These are phyloP conservation scores for Saccharomyces pastorianus DNA, from an alignment of 1,139 yeast genomes.

Conservation along the genomic window DNA sequence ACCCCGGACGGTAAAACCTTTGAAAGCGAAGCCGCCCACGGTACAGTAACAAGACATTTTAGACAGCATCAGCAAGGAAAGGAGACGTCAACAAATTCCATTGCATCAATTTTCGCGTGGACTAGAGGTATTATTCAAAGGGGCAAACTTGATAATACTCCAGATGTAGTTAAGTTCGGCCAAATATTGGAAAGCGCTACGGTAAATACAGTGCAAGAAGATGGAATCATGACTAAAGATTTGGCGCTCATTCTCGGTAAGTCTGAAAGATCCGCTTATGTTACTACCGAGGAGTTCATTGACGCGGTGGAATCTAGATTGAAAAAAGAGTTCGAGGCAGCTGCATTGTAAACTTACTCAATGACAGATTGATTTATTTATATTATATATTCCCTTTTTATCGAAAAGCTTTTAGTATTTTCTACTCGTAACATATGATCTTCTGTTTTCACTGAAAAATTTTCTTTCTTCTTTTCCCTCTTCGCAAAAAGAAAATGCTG, in stretches of 20 bases:
- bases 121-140: constrained; percentile 86
- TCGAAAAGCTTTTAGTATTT: neutral
- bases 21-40: constrained; percentile 96
- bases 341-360: neutral
- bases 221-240: constrained; percentile 92
- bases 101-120: constrained; percentile 98
- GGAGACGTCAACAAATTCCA: constrained; percentile 95
- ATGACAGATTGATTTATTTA: neutral
- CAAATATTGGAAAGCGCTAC: constrained; percentile 72
- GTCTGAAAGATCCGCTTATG: constrained; percentile 72
- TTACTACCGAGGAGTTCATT: constrained; percentile 83
- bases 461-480: neutral
- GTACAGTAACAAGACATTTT: constrained; percentile 93
- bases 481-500: neutral
- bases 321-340: constrained; percentile 17
- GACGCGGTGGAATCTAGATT: constrained; percentile 64
- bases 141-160: constrained; percentile 80
- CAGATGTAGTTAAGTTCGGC: constrained; percentile 75
- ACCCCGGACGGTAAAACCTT: constrained; percentile 94
- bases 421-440: neutral
- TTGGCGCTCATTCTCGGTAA: constrained; percentile 82
- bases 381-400: neutral
- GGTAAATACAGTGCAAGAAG: constrained; percentile 74
- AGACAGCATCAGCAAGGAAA: constrained; percentile 92
- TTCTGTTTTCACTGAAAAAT: neutral